Conservation (phyloP, 2,329 filamentous ascomycete species). For the Ophiostoma australiae region DNA sequence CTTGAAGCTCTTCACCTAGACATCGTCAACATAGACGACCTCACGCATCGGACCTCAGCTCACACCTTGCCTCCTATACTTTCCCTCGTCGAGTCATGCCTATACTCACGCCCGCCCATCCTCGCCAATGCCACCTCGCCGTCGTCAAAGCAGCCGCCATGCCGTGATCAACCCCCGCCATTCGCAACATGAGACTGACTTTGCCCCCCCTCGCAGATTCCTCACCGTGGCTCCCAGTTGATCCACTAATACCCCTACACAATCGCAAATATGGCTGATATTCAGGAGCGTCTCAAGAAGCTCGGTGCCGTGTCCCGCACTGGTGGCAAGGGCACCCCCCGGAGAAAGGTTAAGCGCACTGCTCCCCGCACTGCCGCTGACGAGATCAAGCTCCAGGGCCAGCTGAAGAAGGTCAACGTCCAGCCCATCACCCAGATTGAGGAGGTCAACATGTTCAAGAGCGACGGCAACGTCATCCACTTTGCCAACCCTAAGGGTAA, state of each 20-base stretch:
- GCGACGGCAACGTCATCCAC: slow-evolving; percentile 99
- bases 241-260: slow-evolving; percentile 8
- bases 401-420: slow-evolving; percentile 98
- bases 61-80: not conserved
- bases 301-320: slow-evolving; percentile 54
- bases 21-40: not conserved
- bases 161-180: not conserved
- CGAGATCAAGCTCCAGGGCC: slow-evolving; percentile 98
- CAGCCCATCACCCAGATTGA: slow-evolving; percentile 99
- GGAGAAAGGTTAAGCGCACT: slow-evolving; percentile 97
- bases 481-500: slow-evolving; percentile 96
- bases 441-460: slow-evolving; percentile 99
- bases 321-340: slow-evolving; percentile 94
- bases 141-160: not conserved
- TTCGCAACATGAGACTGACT: not conserved
- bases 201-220: not conserved
- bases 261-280: slow-evolving; percentile 45
- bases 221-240: slow-evolving; percentile 25
- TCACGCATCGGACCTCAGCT: not conserved
- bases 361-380: slow-evolving; percentile 88
- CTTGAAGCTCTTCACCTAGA: not conserved
- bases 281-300: slow-evolving; percentile 58
- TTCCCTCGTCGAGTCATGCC: not conserved
- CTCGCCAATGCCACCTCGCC: not conserved
- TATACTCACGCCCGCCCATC: not conserved